phyloP scores from a whole-genome alignment of 306 rosid species.

The Herpetospermum pedunculosum region DNA sequence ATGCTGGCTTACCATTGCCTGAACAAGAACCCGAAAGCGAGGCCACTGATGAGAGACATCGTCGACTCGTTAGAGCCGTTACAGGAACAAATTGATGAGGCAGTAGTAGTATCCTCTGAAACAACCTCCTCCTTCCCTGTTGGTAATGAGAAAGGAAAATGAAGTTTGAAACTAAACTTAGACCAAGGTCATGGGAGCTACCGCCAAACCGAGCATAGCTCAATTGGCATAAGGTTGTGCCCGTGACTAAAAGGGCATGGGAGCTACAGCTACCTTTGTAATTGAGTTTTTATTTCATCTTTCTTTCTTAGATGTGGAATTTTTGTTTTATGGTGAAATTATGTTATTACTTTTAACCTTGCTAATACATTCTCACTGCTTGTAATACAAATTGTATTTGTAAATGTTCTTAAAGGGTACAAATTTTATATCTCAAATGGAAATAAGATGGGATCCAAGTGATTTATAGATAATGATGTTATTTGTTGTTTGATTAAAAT shows the following conservation, averaged over 20 bases:
- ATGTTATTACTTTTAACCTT: background rate
- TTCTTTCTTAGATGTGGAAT: background rate
- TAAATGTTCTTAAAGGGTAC: background rate
- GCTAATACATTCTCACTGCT: background rate
- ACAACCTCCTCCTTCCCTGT: conserved; percentile 39
- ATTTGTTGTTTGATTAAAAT: too few species aligned
- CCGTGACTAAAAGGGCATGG: too few species aligned
- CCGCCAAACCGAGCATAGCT: too few species aligned
- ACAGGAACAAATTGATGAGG: conserved; percentile 30
- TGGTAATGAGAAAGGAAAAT: conserved; percentile 31
- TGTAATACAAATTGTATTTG: background rate
- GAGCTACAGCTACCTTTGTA: too few species aligned
- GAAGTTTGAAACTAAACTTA: conserved; percentile 16
- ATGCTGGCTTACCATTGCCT: conserved; percentile 89
- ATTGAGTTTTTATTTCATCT: background rate
- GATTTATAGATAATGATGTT: too few species aligned
- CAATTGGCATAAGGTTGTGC: too few species aligned
- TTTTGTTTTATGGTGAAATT: background rate
- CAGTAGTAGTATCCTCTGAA: conserved; percentile 15
- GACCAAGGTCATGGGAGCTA: background rate
- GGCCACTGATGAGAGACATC: conserved; percentile 91
- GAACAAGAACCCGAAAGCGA: conserved; percentile 89
- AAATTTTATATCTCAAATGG: background rate
- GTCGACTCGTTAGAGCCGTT: conserved; percentile 97
- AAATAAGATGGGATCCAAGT: background rate